Conservation (phyloP, 2,329 filamentous ascomycete species). For the Anthostomella pinea region DNA sequence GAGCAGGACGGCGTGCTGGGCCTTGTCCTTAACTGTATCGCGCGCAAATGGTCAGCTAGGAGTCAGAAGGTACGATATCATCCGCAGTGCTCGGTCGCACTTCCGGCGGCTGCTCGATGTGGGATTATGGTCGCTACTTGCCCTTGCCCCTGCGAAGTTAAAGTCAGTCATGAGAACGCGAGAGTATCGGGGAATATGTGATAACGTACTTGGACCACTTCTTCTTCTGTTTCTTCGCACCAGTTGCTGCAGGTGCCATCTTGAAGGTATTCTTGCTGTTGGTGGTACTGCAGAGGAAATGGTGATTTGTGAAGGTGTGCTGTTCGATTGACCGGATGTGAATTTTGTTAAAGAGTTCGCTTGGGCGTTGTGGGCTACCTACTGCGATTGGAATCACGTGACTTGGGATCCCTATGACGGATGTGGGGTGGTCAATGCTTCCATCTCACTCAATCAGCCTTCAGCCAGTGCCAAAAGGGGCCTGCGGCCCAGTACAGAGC, state of each 20-base stretch:
- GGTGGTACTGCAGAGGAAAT: slow-evolving; percentile 27
- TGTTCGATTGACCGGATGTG: slow-evolving; percentile 29
- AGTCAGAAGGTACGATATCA: slow-evolving; percentile 4
- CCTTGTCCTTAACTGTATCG: slow-evolving; percentile 93
- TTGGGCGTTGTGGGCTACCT: slow-evolving; percentile 30
- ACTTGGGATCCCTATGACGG: slow-evolving; percentile 5
- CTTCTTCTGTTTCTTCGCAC: slow-evolving; percentile 80
- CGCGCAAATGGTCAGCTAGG: slow-evolving; percentile 20
- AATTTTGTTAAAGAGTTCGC: slow-evolving; percentile 31
- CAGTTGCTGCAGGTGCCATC: slow-evolving; percentile 53
- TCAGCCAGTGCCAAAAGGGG: too few species aligned
- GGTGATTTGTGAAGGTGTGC: slow-evolving; percentile 21
- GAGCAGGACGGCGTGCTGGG: slow-evolving; percentile 97
- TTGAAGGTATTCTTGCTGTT: slow-evolving; percentile 36
- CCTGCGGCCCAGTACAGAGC: too few species aligned
- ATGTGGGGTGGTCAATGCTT: slow-evolving; percentile 3
- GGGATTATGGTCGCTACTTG: slow-evolving; percentile 22
- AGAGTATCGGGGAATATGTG: slow-evolving; percentile 17
- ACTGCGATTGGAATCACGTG: slow-evolving; percentile 22
- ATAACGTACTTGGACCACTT: slow-evolving; percentile 69
- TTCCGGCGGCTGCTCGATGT: slow-evolving; percentile 10
- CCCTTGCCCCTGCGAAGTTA: slow-evolving; percentile 29
- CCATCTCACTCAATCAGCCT: too few species aligned
- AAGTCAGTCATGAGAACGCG: slow-evolving; percentile 17
- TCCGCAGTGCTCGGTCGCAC: too few species aligned